Base-by-base conservation (phyloP, 768 basidiomycete genomes). In the Naganishia onofrii region DNA sequence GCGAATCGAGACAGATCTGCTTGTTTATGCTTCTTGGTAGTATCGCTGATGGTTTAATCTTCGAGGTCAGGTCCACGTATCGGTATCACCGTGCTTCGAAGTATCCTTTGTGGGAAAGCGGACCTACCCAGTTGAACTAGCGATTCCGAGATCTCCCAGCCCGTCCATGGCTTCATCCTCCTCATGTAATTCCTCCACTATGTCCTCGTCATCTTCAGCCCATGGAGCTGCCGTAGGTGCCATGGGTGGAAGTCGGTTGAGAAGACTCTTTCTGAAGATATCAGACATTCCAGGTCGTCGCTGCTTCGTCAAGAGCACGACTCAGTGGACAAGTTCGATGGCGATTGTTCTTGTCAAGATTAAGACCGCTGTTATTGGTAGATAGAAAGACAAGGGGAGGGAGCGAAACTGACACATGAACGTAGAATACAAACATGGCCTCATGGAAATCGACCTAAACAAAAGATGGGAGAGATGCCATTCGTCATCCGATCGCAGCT, bases 1-100 rank as follows among this genome's bases (percentile, higher is more conserved):
- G 87, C 75, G 73, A 87, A 88, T n/a, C 85, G 0, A 88, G 89
- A 0, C 87, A 86, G 3, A 75, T 55, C 63, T 77, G 86, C 82
- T 66, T 87, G 83, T 69, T 89, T 87, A 34, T 87, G 87, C 2
- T 86, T 88, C 78, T 88, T 84, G 10, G 84, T 84, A 52, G 84
- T 83, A n/a, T 51, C 53, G 64, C 56, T 58, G 55, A 42, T 42
- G 15, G 13, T 17, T 17, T 2, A 15, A 42, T 42, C 7, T 8
- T 42, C 42, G 15, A 17, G 15, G 7, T 42, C 42, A 10, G 42
- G 9, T 10, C 42, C 2, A 42, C 42, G 4, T 36, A 12, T 5
- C 34, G 34, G 4, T 36, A 36, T 36, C 6, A 36, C 5, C 42
- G 15, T 8, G 15, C 42, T 10, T 10, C 15, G 42, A 17, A 36